Evolutionary conservation across 139 green algal species (phyloP).

Genomic region (Coccomyxa sp.): DNA sequence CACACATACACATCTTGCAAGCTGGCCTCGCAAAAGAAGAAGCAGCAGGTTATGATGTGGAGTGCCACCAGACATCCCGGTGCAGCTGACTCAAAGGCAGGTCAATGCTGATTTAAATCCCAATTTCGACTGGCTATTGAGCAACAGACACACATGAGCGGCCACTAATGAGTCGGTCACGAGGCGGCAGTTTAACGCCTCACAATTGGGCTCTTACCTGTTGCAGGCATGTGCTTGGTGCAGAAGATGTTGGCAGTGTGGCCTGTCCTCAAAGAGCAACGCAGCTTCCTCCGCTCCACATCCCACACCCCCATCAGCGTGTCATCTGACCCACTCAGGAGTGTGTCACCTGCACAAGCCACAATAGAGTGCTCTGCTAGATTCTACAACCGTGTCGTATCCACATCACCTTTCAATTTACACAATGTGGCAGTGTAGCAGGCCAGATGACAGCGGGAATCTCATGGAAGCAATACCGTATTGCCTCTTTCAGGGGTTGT

Average conservation of each 20-base stretch:
- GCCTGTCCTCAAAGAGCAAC: not conserved
- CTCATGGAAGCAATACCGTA: not conserved
- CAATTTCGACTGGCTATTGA: not conserved
- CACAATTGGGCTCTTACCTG: not conserved
- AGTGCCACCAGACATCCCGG: too few relatives aligned
- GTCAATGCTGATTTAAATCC: too few relatives aligned
- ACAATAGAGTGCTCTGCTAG: not conserved
- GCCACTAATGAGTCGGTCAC: too few relatives aligned
- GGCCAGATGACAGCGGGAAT: not conserved
- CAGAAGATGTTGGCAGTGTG: slow-evolving; percentile 30
- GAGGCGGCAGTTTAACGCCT: too few relatives aligned
- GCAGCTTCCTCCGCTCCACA: slow-evolving; percentile 1
- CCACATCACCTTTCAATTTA: not conserved
- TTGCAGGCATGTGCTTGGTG: slow-evolving; percentile 20
- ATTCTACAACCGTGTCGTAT: not conserved
- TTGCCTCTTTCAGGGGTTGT: not conserved
- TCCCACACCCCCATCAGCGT: slow-evolving; percentile 20
- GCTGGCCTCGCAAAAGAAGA: too few relatives aligned
- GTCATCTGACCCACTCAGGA: slow-evolving; percentile 24
- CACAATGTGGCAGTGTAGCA: not conserved
- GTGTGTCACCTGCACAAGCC: slow-evolving; percentile 2
- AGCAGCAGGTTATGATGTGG: too few relatives aligned
- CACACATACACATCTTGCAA: too few relatives aligned
- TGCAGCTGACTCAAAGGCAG: too few relatives aligned
- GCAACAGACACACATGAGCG: too few relatives aligned